These are phyloP conservation scores for Vitellaria paradoxa DNA, from an alignment of 179 eudicot species.

Conservation along the genomic window DNA sequence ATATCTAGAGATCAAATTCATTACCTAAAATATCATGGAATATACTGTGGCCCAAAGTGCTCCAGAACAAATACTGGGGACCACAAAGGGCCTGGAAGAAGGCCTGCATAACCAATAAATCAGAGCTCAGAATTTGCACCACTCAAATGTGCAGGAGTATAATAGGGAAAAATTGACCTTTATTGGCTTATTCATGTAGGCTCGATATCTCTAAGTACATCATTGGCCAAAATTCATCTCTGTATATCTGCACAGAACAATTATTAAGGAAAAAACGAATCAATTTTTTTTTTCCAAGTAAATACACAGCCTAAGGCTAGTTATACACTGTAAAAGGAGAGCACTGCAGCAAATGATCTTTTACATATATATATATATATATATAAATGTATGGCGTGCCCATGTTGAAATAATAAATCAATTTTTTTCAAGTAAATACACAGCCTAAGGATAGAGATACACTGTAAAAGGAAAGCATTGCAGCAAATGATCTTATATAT, in stretches of 20 bases:
- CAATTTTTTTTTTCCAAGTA: neutral
- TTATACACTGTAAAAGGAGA: neutral
- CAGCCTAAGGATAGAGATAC: neutral
- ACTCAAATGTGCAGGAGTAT: slow-evolving; percentile 22
- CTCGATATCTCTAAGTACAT: slow-evolving; percentile 31
- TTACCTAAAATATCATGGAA: slow-evolving; percentile 23
- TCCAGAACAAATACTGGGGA: slow-evolving; percentile 34
- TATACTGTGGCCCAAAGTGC: slow-evolving; percentile 26
- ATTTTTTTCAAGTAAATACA: neutral
- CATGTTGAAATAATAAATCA: neutral
- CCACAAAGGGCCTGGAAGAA: slow-evolving; percentile 54
- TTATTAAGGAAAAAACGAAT: neutral
- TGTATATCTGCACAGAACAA: slow-evolving; percentile 66
- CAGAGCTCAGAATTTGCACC: slow-evolving; percentile 24
- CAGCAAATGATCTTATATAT: neutral
- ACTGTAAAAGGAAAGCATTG: neutral
- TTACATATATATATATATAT: too few relatives aligned
- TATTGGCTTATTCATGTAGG: slow-evolving; percentile 37
- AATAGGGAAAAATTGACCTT: slow-evolving; percentile 20
- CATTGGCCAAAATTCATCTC: slow-evolving; percentile 96
- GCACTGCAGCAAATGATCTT: slow-evolving; percentile 4
- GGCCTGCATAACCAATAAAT: slow-evolving; percentile 41
- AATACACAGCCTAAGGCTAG: neutral
- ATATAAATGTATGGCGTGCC: too few relatives aligned
- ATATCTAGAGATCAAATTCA: neutral